A percentile compares a stretch with the other conserved stretches of the same genome.
These are phyloP conservation scores for Ogataea zsoltii DNA, from an alignment of 805 yeast species.

Conservation along the genomic window DNA sequence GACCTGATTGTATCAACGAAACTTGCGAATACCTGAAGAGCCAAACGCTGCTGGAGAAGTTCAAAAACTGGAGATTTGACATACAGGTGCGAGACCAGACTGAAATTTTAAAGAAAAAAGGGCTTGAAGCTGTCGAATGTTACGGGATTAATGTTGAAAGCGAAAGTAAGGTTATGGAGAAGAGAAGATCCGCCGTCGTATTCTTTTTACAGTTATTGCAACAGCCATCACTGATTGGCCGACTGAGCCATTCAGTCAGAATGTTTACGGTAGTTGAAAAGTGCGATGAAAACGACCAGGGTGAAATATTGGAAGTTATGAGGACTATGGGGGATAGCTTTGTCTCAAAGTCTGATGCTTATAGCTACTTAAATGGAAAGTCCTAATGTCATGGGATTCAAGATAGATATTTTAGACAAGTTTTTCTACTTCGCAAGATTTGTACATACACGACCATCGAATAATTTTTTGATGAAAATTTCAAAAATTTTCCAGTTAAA, in stretches of 20 bases:
- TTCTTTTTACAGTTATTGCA: background rate
- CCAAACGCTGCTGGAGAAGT: constrained; percentile 1
- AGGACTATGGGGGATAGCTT: background rate
- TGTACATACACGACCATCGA: constrained; percentile 1
- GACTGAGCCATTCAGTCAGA: background rate
- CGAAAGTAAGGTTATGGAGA: background rate
- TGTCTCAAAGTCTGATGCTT: constrained; percentile 3
- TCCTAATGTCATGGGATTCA: background rate
- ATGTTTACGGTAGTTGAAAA: background rate
- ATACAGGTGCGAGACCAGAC: constrained; percentile 1
- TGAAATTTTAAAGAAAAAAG: background rate
- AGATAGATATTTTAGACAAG: background rate
- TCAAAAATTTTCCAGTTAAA: constrained; percentile 7
- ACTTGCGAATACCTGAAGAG: constrained; percentile 4
- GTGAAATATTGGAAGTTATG: background rate
- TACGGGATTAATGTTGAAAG: constrained; percentile 2
- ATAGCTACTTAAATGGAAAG: background rate
- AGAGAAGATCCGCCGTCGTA: background rate
- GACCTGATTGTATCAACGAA: background rate
- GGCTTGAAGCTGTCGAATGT: background rate
- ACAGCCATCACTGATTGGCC: background rate
- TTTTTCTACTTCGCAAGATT: background rate
- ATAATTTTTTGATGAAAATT: constrained; percentile 2
- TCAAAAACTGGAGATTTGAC: constrained; percentile 6
- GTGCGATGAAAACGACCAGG: background rate